Evolutionary conservation across 2,329 filamentous ascomycete genomes (phyloP).

Genomic region (Paecilomyces formosus): DNA sequence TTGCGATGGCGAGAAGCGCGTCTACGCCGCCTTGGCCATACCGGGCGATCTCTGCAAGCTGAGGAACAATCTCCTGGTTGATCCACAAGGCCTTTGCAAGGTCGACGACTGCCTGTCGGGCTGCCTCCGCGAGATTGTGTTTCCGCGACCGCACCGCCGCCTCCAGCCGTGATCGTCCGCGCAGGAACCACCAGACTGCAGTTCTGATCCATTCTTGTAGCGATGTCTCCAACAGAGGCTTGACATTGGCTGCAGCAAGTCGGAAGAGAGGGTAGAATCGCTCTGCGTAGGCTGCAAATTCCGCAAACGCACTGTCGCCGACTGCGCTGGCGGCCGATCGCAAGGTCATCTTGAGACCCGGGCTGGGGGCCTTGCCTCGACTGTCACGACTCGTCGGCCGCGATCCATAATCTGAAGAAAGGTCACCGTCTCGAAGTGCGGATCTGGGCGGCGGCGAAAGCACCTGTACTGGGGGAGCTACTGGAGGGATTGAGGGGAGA

Average conservation of each 20-base stretch:
- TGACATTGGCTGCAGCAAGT: constrained; percentile 66
- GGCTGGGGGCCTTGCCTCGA: constrained; percentile 11
- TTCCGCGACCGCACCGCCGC: constrained; percentile 54
- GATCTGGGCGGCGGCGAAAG: constrained; percentile 10
- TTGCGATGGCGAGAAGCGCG: constrained; percentile 32
- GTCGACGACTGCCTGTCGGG: constrained; percentile 70
- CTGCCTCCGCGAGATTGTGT: constrained; percentile 26
- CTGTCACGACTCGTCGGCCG: constrained; percentile 1
- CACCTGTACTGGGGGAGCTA: constrained; percentile 12
- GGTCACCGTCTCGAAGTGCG: constrained; percentile 5
- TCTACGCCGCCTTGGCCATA: constrained; percentile 34
- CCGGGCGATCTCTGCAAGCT: constrained; percentile 30
- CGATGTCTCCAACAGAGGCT: constrained; percentile 56
- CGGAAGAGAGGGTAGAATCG: constrained; percentile 71
- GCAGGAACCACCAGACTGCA: constrained; percentile 83
- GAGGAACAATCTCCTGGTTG: constrained; percentile 34
- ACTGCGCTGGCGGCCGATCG: constrained; percentile 35
- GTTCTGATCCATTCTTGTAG: constrained; percentile 63
- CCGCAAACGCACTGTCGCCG: constrained; percentile 59
- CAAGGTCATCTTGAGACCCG: constrained; percentile 26
- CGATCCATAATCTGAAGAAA: constrained; percentile 1
- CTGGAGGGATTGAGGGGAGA: constrained; percentile 13
- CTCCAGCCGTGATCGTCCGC: constrained; percentile 70
- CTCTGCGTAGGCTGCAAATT: constrained; percentile 63
- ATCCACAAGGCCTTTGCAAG: constrained; percentile 84